Conservation (phyloP, 2,329 filamentous ascomycete genomes). For the Scytalidium sp. region DNA sequence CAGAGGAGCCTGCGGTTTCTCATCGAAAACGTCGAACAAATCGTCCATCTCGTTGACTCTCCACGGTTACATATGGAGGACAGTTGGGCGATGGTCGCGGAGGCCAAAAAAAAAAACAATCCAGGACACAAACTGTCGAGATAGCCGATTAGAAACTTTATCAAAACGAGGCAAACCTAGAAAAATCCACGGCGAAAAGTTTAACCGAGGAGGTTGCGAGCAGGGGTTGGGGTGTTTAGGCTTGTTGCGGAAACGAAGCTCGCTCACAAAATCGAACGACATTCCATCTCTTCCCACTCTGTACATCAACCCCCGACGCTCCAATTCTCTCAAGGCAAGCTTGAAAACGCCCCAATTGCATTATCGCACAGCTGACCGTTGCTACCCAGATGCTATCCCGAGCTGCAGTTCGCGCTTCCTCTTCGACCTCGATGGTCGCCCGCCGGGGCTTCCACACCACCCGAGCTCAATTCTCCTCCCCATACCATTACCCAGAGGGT, state of each 20-base stretch:
- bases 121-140: not conserved
- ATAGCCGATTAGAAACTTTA: not conserved
- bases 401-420: conserved; percentile 58
- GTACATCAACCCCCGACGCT: conserved; percentile 11
- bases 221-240: not conserved
- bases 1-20: conserved; percentile 49
- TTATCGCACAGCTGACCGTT: conserved; percentile 11
- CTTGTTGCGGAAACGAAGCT: not conserved
- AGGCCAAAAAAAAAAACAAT: not conserved
- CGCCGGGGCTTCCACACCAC: conserved; percentile 95
- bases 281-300: conserved; percentile 1
- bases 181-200: not conserved
- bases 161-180: conserved; percentile 2
- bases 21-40: conserved; percentile 79
- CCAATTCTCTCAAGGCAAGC: conserved; percentile 19
- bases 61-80: no score
- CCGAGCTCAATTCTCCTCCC: conserved; percentile 78
- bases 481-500: conserved; percentile 98
- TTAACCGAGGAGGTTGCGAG: conserved; percentile 6
- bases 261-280: conserved; percentile 17
- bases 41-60: conserved; percentile 59
- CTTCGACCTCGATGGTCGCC: conserved; percentile 65
- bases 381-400: conserved; percentile 75
- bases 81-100: no score
- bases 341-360: conserved; percentile 36